Evolutionary conservation across 208 protist species (phyloP), one percentile per base, ranked within the genome.

Genomic region (Wallacemonas sp.): DNA sequence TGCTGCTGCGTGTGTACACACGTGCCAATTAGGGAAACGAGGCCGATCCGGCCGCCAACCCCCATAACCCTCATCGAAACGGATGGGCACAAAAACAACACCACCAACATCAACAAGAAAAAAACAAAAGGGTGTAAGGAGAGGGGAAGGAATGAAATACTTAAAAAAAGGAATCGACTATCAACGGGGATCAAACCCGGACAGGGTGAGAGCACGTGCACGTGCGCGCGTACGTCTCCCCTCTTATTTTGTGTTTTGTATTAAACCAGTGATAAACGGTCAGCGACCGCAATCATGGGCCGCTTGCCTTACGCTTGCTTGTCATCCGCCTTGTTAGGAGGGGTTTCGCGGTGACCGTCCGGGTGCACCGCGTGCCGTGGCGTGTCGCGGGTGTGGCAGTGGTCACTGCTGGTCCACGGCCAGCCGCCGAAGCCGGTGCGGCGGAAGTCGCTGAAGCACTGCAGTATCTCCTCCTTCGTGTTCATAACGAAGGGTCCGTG

Each of bases 401-500:
- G 73, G 59, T 84, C 82, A 60, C 38, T 63, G 46, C 58, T 62
- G 19, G 29, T 32, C 83, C 83, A 89, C 39, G 75, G 74, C 82
- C 83, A 89, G 32, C 83, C 83, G 29, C 83, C 83, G 39, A 81
- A 89, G 50, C 65, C 42, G 15, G 83, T 89, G 30, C 65, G 39
- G 17, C 66, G 50, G 60, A 86, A 98, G 74, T 97, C 92, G 1
- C 34, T 44, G 45, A 96, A 92, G 44, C 89, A 92, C 68, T 97
- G 72, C 36, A 63, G 2, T 64, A 98, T 92, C 69, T 98, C 93
- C 36, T 87, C 76, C 37, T 81, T 48, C n/a, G 91, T 97, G 79
- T 92, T 97, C 87, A 97, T 97, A 50, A 98, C 93, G 61, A 98
- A 98, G 17, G 97, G 97, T 15, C 97, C 97, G 62, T 97, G 78